Conservation (phyloP, 2,329 filamentous ascomycete genomes). For the Cytospora paraplurivora region DNA sequence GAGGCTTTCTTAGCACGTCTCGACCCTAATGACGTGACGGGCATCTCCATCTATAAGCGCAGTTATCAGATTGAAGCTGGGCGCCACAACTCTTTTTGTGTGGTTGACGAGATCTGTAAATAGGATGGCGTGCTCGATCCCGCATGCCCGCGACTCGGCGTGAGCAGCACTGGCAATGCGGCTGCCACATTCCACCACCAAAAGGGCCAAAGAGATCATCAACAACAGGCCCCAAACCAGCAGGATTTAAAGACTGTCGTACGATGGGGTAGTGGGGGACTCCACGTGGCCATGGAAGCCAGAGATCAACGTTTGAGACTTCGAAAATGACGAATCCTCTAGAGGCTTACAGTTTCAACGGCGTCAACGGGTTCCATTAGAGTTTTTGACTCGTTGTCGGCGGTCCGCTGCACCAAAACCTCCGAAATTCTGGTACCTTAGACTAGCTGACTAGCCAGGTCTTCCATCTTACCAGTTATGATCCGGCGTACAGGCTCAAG, state of each 20-base stretch:
- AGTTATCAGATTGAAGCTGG: slow-evolving; percentile 8
- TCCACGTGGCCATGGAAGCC: too few relatives aligned
- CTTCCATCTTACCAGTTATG: too few relatives aligned
- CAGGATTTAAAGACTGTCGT: background rate
- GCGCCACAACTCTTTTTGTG: slow-evolving; percentile 6
- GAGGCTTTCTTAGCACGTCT: slow-evolving; percentile 15
- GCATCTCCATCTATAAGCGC: background rate
- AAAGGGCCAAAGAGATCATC: background rate
- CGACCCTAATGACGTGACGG: slow-evolving; percentile 21
- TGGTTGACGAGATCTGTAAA: slow-evolving; percentile 29
- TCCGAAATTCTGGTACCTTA: too few relatives aligned
- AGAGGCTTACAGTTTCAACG: too few relatives aligned
- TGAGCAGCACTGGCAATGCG: background rate
- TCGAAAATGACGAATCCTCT: too few relatives aligned
- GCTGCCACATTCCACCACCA: background rate
- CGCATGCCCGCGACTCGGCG: slow-evolving; percentile 24
- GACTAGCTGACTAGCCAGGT: too few relatives aligned
- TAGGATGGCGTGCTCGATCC: slow-evolving; percentile 28
- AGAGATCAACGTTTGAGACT: too few relatives aligned
- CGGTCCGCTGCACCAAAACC: too few relatives aligned
- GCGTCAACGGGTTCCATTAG: too few relatives aligned
- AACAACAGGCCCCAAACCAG: background rate
- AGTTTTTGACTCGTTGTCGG: too few relatives aligned
- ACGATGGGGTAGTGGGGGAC: too few relatives aligned
- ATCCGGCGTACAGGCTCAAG: too few relatives aligned